phyloP scores from a whole-genome alignment of 345 rosid species.

The Bruguiera sexangula region DNA sequence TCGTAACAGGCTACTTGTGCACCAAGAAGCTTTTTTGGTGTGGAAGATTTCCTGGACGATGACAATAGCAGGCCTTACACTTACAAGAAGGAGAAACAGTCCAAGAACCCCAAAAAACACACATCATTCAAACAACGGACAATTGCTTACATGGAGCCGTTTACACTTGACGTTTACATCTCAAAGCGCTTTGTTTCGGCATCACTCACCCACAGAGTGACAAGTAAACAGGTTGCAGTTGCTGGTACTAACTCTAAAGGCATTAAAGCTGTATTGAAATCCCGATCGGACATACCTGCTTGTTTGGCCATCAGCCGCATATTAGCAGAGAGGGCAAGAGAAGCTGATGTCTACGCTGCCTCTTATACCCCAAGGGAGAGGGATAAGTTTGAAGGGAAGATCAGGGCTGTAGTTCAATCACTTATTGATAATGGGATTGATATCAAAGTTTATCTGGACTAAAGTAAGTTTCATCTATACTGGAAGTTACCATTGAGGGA shows the following conservation, averaged over 20 bases:
- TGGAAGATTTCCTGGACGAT: slow-evolving; percentile 58
- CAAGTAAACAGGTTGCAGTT: slow-evolving; percentile 88
- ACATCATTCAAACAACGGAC: slow-evolving; percentile 84
- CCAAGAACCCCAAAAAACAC: slow-evolving; percentile 77
- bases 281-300: slow-evolving; percentile 86
- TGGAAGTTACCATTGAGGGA: too few relatives aligned
- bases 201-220: slow-evolving; percentile 84
- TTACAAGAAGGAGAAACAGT: slow-evolving; percentile 73
- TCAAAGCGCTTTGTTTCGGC: slow-evolving; percentile 91
- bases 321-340: slow-evolving; percentile 77
- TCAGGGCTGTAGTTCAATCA: slow-evolving; percentile 88
- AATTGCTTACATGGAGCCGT: slow-evolving; percentile 79
- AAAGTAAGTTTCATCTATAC: slow-evolving; percentile 4
- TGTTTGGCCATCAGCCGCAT: slow-evolving; percentile 76
- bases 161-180: slow-evolving; percentile 82
- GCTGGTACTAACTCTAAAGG: slow-evolving; percentile 97
- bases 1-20: slow-evolving; percentile 44
- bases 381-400: slow-evolving; percentile 95
- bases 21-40: slow-evolving; percentile 94
- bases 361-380: slow-evolving; percentile 80
- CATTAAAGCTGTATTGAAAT: slow-evolving; percentile 73
- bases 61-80: slow-evolving; percentile 18
- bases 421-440: slow-evolving; percentile 83
- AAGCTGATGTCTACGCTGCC: slow-evolving; percentile 86
- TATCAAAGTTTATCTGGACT: slow-evolving; percentile 75